Evolutionary conservation across 1,139 yeast genomes (phyloP), one percentile per base, ranked within the genome.

Genomic region (Kodamaea arcana): DNA sequence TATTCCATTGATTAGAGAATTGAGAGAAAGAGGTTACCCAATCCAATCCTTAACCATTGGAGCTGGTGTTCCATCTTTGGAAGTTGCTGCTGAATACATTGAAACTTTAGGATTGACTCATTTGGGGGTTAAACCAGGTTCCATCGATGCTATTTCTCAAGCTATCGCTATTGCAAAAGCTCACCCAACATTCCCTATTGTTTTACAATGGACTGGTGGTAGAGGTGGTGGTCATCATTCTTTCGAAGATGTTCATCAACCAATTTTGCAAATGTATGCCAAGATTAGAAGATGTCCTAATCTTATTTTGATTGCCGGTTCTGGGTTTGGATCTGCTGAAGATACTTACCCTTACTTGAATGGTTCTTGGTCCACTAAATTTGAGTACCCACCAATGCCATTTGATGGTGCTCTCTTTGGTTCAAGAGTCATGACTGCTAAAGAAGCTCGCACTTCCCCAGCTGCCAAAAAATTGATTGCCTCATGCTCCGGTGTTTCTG

Each of bases 191-290:
- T 92, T 94, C 88, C 98, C 98, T 47, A 86, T 92, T 54, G 90
- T 92, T 39, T 72, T 92, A 52, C 98, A 92, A 74, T 92, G 99
- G 99, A 92, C 99, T 45, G 98, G 97, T 76, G 99, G 99, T 62
- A 90, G 99, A 78, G 99, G 97, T 70, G 99, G 99, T 76, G 99
- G 99, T 57, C 99, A 92, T 63, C 99, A 92, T 66, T 90, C 97
- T 39, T 92, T 81, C 58, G 99, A 92, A 73, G 98, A 92, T 68
- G 88, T 90, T 94, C 98, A 92, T 63, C 92, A 90, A 56, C 98
- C 98, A 51, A 78, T 92, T 51, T 69, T 92, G 56, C 96, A 87
- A 63, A 92, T 90, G 92, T 92, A 92, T 67, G 73, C 95, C 49
- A 84, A 85, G 71, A 84, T 92, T 55, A 85, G 99, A 78, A 84